phyloP scores from a whole-genome alignment of 306 rosid genomes.

The Oemleria cerasiformis region DNA sequence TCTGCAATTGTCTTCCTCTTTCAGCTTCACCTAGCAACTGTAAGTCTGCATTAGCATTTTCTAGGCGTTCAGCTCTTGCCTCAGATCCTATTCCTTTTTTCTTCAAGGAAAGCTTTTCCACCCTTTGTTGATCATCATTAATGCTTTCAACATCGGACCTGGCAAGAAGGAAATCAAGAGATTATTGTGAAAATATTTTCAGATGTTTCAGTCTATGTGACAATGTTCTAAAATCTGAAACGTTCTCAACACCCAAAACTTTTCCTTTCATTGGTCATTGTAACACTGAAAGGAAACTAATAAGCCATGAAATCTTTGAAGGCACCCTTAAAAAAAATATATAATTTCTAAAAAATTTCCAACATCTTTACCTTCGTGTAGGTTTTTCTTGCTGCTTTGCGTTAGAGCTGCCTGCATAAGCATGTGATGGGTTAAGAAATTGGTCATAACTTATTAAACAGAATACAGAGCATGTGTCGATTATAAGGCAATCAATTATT shows the following conservation, averaged over 20 bases:
- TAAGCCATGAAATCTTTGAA: not conserved
- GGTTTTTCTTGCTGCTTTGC: conserved; percentile 38
- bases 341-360: not conserved
- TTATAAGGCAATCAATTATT: conserved; percentile 9
- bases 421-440: conserved; percentile 28
- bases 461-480: not conserved
- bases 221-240: not conserved
- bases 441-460: not conserved
- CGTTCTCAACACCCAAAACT: not conserved
- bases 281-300: not conserved
- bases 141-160: conserved; percentile 44
- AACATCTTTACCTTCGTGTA: conserved; percentile 42
- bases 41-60: conserved; percentile 72
- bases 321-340: not conserved
- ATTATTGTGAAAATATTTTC: not conserved
- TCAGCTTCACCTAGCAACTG: conserved; percentile 75
- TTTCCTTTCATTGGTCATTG: not conserved
- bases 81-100: conserved; percentile 84
- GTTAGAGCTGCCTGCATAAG: conserved; percentile 59
- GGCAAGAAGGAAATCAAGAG: conserved; percentile 23
- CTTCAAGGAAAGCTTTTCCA: conserved; percentile 70
- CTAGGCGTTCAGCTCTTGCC: conserved; percentile 75
- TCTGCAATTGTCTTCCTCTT: conserved; percentile 79
- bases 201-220: not conserved
- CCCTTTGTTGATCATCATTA: conserved; percentile 58